These are phyloP conservation scores for Serendipita sp. DNA, from an alignment of 768 basidiomycete species.

Conservation along the genomic window DNA sequence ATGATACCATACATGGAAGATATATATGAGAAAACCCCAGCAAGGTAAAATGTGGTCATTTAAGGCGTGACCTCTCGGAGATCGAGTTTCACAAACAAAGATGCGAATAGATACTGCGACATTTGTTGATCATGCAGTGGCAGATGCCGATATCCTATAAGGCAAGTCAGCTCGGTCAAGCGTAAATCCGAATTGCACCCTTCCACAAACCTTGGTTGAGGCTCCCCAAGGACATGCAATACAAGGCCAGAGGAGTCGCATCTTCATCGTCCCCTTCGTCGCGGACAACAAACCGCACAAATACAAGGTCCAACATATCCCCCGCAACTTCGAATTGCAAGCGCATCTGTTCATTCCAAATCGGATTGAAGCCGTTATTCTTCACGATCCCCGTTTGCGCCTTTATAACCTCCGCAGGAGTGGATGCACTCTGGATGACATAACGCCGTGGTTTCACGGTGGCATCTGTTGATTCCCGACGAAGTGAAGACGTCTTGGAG, in stretches of 20 bases:
- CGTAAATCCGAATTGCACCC: constrained; percentile 20
- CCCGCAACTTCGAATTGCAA: constrained; percentile 67
- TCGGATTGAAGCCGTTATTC: constrained; percentile 88
- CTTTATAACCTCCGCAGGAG: constrained; percentile 30
- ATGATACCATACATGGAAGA: too few species aligned
- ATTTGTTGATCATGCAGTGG: constrained; percentile 80
- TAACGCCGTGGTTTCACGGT: constrained; percentile 17
- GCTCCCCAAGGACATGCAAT: constrained; percentile 56
- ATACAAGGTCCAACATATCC: constrained; percentile 68
- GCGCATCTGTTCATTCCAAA: constrained; percentile 57
- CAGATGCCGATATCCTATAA: constrained; percentile 70
- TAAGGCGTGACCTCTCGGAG: constrained; percentile 23
- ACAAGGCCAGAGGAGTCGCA: constrained; percentile 52
- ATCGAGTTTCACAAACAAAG: constrained; percentile 65
- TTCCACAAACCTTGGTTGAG: constrained; percentile 47
- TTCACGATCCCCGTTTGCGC: constrained; percentile 47
- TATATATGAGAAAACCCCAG: too few species aligned
- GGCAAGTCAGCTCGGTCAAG: not conserved
- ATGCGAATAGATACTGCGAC: constrained; percentile 81
- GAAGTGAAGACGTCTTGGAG: constrained; percentile 10
- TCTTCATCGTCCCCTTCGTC: constrained; percentile 43
- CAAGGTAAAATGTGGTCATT: too few species aligned
- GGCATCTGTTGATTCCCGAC: constrained; percentile 10
- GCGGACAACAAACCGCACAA: constrained; percentile 63
- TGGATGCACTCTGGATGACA: constrained; percentile 11